phyloP scores from a whole-genome alignment of 2,329 filamentous ascomycete species.

The Erysiphe pulchra region DNA sequence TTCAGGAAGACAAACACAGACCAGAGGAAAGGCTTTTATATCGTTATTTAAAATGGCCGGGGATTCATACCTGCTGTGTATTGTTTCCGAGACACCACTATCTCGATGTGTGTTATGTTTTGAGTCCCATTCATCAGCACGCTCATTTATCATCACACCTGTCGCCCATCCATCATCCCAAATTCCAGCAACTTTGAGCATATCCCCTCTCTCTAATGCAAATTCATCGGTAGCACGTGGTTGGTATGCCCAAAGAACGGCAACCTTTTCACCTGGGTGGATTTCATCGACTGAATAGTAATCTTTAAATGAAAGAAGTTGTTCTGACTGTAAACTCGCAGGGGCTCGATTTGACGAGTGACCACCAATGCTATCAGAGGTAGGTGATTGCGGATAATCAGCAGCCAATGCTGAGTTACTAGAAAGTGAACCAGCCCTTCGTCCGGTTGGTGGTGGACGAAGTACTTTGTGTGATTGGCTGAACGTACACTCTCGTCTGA shows the following conservation, averaged over 20 bases:
- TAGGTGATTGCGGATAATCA: constrained; percentile 49
- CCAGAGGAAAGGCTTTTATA: constrained; percentile 92
- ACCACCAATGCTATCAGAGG: constrained; percentile 35
- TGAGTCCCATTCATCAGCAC: constrained; percentile 71
- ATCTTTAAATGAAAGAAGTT: constrained; percentile 89
- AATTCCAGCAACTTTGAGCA: constrained; percentile 94
- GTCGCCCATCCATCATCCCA: constrained; percentile 99
- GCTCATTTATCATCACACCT: constrained; percentile 57
- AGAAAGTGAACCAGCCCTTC: constrained; percentile 70
- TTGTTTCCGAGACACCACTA: constrained; percentile 68
- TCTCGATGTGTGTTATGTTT: constrained; percentile 58
- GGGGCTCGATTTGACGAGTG: constrained; percentile 68
- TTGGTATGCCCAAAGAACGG: constrained; percentile 90
- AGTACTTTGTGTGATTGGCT: constrained; percentile 29
- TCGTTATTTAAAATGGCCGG: constrained; percentile 52
- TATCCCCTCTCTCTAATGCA: constrained; percentile 75
- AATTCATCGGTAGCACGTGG: constrained; percentile 87
- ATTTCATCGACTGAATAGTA: constrained; percentile 97
- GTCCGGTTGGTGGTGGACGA: constrained; percentile 30
- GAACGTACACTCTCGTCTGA: constrained; percentile 54
- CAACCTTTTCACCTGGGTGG: constrained; percentile 67
- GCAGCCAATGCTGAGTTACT: constrained; percentile 50
- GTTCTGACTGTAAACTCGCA: constrained; percentile 78
- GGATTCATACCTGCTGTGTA: constrained; percentile 29
- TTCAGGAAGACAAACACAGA: constrained; percentile 84